Conservation (phyloP, 2,329 filamentous ascomycete species). For the Mycosphaerelloides madeirae region DNA sequence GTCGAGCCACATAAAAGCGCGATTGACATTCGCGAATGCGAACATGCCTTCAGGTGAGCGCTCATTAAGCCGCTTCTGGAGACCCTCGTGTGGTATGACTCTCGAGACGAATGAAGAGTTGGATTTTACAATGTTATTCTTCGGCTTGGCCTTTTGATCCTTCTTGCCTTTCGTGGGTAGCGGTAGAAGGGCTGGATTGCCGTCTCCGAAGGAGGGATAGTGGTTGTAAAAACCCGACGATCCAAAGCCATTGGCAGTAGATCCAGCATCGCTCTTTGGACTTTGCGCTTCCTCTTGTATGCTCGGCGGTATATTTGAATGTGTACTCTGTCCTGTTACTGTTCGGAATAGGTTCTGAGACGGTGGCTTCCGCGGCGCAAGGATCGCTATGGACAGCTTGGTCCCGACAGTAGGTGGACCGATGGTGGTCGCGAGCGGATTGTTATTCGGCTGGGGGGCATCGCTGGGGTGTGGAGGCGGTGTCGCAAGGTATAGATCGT, state of each 20-base stretch:
- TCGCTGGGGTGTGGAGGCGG: constrained; percentile 95
- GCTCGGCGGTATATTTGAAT: constrained; percentile 37
- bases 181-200: constrained; percentile 67
- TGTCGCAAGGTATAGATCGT: constrained; percentile 87
- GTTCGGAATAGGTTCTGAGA: constrained; percentile 40
- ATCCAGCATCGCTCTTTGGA: constrained; percentile 43
- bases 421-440: constrained; percentile 81
- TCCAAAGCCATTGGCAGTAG: constrained; percentile 37
- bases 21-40: constrained; percentile 91
- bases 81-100: constrained; percentile 80
- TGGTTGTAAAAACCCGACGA: constrained; percentile 28
- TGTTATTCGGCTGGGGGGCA: constrained; percentile 77
- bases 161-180: constrained; percentile 56
- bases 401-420: constrained; percentile 81
- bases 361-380: constrained; percentile 53
- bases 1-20: constrained; percentile 94
- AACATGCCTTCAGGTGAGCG: constrained; percentile 74
- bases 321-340: constrained; percentile 37
- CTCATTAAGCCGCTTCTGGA: constrained; percentile 75
- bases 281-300: constrained; percentile 46
- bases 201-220: constrained; percentile 73
- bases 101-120: constrained; percentile 98
- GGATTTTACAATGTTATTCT: constrained; percentile 97
- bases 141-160: constrained; percentile 80
- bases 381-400: constrained; percentile 70